Evolutionary conservation across 2,329 filamentous ascomycete species (phyloP).

Genomic region (Arthroderma uncinatum): DNA sequence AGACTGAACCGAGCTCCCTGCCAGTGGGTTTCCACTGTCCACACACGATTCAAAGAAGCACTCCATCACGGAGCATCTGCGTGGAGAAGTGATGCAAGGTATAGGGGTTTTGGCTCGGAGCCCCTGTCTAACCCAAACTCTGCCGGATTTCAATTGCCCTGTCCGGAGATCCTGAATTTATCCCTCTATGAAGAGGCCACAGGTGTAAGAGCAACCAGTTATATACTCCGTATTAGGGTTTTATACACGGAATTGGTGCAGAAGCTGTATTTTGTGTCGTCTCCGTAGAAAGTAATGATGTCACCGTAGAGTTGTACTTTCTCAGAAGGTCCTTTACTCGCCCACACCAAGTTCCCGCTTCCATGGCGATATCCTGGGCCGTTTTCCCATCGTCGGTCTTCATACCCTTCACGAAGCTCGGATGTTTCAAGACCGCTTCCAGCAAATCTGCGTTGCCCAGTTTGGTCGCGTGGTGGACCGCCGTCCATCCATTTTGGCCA

Average conservation of each 20-base stretch:
- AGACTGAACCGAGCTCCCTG: background rate
- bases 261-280: background rate
- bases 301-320: slow-evolving; percentile 7
- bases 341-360: slow-evolving; percentile 13
- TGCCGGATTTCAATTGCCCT: background rate
- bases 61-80: background rate
- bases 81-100: background rate
- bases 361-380: slow-evolving; percentile 14
- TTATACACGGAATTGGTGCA: background rate
- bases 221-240: background rate
- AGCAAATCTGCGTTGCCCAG: slow-evolving; percentile 12
- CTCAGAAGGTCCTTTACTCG: slow-evolving; percentile 11
- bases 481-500: slow-evolving; percentile 14
- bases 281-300: background rate
- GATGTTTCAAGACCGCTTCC: slow-evolving; percentile 10
- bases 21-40: background rate
- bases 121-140: background rate
- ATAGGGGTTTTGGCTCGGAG: too few species aligned
- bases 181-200: too few species aligned
- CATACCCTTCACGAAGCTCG: slow-evolving; percentile 11
- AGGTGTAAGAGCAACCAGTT: too few species aligned
- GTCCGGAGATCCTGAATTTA: background rate
- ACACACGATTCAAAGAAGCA: background rate
- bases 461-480: slow-evolving; percentile 14
- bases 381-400: slow-evolving; percentile 14